Evolutionary conservation across 495 filamentous ascomycete species (phyloP).

Genomic region (Podospora sp.): DNA sequence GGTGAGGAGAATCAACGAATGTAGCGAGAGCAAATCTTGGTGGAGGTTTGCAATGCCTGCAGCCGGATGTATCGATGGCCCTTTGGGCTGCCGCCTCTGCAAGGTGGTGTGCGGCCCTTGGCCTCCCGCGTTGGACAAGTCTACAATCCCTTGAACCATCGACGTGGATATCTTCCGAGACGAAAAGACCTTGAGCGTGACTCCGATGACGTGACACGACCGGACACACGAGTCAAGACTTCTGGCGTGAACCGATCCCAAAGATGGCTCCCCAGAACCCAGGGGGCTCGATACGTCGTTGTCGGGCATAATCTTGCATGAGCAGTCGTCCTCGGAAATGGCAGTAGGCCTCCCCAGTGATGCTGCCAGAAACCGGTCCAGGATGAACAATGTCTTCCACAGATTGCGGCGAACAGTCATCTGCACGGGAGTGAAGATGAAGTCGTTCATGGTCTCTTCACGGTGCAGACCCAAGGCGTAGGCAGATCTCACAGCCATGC

Average conservation of each 20-base stretch:
- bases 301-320: slow-evolving; percentile 40
- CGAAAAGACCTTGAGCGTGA: slow-evolving; percentile 70
- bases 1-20: slow-evolving; percentile 73
- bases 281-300: slow-evolving; percentile 47
- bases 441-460: slow-evolving; percentile 57
- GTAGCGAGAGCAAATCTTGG: slow-evolving; percentile 69
- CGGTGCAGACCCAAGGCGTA: slow-evolving; percentile 63
- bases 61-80: slow-evolving; percentile 47
- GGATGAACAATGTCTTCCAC: slow-evolving; percentile 63
- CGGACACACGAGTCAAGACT: slow-evolving; percentile 58
- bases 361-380: slow-evolving; percentile 62
- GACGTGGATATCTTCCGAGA: slow-evolving; percentile 68
- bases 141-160: slow-evolving; percentile 66
- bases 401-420: slow-evolving; percentile 54
- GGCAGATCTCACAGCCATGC: slow-evolving; percentile 65
- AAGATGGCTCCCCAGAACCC: slow-evolving; percentile 31
- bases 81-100: slow-evolving; percentile 53
- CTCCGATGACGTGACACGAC: slow-evolving; percentile 65
- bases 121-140: slow-evolving; percentile 56
- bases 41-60: slow-evolving; percentile 68
- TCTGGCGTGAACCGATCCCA: slow-evolving; percentile 31
- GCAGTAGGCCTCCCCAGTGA: slow-evolving; percentile 62
- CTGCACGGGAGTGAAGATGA: slow-evolving; percentile 49
- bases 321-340: slow-evolving; percentile 65
- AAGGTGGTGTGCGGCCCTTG: slow-evolving; percentile 47